A percentile compares a stretch with the other conserved stretches of the same genome.
Evolutionary conservation across 805 yeast species (phyloP).

Genomic region (Komagataella ulmi): DNA sequence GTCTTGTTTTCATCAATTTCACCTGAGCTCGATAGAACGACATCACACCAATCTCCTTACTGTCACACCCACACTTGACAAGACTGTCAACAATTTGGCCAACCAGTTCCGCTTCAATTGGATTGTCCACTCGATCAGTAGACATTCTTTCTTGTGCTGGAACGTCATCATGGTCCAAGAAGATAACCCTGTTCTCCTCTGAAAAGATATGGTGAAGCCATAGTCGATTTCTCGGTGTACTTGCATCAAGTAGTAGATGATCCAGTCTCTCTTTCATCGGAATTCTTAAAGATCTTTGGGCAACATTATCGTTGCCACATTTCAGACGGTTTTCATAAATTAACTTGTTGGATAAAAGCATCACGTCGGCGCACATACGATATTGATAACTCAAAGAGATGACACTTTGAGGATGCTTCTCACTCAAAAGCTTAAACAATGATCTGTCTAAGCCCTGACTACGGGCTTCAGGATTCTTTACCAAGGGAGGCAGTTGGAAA

Average conservation of each 20-base stretch:
- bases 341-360: slow-evolving; percentile 67
- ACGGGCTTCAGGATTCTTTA: slow-evolving; percentile 53
- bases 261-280: slow-evolving; percentile 24
- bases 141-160: slow-evolving; percentile 40
- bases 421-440: slow-evolving; percentile 63
- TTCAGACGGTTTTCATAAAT: slow-evolving; percentile 64
- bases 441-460: slow-evolving; percentile 58
- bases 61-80: slow-evolving; percentile 42
- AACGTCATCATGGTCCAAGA: slow-evolving; percentile 64
- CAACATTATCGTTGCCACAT: slow-evolving; percentile 61
- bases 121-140: slow-evolving; percentile 64
- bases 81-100: slow-evolving; percentile 49
- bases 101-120: slow-evolving; percentile 56
- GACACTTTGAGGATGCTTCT: slow-evolving; percentile 60
- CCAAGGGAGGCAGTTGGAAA: slow-evolving; percentile 83
- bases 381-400: slow-evolving; percentile 73
- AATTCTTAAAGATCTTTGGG: slow-evolving; percentile 38
- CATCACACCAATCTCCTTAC: slow-evolving; percentile 67
- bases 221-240: slow-evolving; percentile 2
- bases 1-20: slow-evolving; percentile 23
- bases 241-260: slow-evolving; percentile 4
- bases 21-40: slow-evolving; percentile 81
- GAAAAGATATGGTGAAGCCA: slow-evolving; percentile 53
- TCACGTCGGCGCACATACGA: slow-evolving; percentile 84
- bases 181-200: slow-evolving; percentile 49